These are phyloP conservation scores for Ceratobasidium sp. DNA, from an alignment of 1,284 basidiomycete species.

Conservation along the genomic window DNA sequence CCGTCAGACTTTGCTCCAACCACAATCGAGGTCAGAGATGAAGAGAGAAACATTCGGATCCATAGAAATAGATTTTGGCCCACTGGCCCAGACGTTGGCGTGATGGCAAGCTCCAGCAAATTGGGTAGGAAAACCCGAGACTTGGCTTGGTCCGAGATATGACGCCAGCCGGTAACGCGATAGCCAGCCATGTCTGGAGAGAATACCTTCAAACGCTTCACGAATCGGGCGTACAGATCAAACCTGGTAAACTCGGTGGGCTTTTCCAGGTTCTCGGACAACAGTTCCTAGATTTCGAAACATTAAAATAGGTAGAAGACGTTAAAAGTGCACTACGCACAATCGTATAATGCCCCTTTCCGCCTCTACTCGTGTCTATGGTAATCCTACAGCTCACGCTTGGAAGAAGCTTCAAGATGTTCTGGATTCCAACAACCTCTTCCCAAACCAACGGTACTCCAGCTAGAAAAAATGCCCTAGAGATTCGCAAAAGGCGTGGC, in stretches of 20 bases:
- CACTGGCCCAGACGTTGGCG: neutral
- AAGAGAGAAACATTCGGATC: conserved; percentile 3
- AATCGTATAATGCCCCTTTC: neutral
- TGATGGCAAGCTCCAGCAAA: neutral
- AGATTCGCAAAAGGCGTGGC: neutral
- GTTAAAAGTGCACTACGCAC: too few species aligned
- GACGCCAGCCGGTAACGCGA: neutral
- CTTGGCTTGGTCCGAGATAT: neutral
- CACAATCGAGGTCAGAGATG: neutral
- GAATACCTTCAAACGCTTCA: neutral
- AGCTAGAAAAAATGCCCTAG: neutral
- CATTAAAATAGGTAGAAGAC: neutral
- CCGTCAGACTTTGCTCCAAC: neutral
- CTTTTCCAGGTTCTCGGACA: neutral
- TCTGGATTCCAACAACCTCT: neutral
- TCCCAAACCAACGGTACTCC: conserved; percentile 1
- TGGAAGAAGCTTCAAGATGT: neutral
- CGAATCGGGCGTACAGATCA: neutral
- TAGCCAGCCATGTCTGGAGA: neutral
- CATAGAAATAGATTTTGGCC: neutral
- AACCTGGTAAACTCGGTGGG: neutral
- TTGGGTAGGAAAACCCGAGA: neutral
- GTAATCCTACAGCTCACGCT: neutral
- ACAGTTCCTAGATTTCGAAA: neutral
- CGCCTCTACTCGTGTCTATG: too few species aligned